Base-by-base conservation (phyloP, 305 asterid species). In the Euphrasia arctica region DNA sequence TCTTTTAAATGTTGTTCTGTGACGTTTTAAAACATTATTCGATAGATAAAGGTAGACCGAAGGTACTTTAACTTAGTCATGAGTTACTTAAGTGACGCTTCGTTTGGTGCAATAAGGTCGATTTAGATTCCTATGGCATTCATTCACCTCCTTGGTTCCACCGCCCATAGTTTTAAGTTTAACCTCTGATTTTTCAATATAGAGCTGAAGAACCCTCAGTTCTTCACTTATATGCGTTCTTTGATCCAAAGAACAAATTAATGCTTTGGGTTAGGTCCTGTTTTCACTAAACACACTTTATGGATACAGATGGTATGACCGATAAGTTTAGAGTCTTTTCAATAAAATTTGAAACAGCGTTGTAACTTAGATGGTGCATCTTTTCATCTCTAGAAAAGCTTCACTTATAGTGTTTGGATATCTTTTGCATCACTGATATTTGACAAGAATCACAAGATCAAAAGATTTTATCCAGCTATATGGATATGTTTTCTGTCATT, bases 401-500 rank as follows among this genome's bases (percentile, higher is more conserved):
- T 45, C 5, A 6, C n/a, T 43, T 4, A 32, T 3, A 32, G 36
- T n/a, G 50, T 9, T 45, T 45, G 50, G 12, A 4, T 9, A 45
- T 10, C 50, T 45, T 45, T 13, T 34, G 11, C 39, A 64, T 43
- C 60, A 22, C 18, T 1, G 14, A 11, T 45, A 42, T 32, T 6
- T 42, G 31, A 29, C 11, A 43, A 18, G 22, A 18, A 18, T 18
- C 22, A 18, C 22, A 18, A 39, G 49, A 57, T 14, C 12, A 32
- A 54, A 66, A 28, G 47, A 49, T 60, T 56, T 36, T 28, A 15
- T 39, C 9, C 43, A 6, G 43, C 43, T 7, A 39, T 39, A 43
- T 15, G 27, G 7, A 27, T 52, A 51, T 22, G 47, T 61, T 69
- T 28, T 36, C 36, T 59, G 45, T 41, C 58, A 22, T 60, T 43